Percentiles rank a stretch among this genome's conserved stretches.
These are phyloP conservation scores for Geotrichum klebahnii DNA, from an alignment of 1,139 yeast genomes.

Conservation along the genomic window DNA sequence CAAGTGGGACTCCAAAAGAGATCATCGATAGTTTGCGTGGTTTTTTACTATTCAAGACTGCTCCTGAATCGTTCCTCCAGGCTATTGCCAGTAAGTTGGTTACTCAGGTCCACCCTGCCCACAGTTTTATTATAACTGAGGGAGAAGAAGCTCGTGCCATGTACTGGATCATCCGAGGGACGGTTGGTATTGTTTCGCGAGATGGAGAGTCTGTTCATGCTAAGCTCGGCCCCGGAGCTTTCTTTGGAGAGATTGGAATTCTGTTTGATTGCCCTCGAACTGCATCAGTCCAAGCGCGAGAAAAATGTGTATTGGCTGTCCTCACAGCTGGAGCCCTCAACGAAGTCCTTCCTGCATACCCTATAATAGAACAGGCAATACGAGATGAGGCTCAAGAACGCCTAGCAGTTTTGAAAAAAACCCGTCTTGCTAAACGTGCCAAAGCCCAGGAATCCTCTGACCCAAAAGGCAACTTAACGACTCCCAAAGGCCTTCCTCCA, in stretches of 20 bases:
- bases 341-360: constrained; percentile 57
- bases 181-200: constrained; percentile 66
- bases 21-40: constrained; percentile 51
- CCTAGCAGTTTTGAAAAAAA: constrained; percentile 63
- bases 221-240: constrained; percentile 62
- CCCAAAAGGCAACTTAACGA: not conserved
- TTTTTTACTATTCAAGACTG: constrained; percentile 60
- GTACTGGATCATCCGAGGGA: constrained; percentile 76
- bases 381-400: constrained; percentile 78
- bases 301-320: constrained; percentile 63
- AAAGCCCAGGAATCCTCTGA: not conserved
- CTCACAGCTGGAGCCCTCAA: constrained; percentile 61
- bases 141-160: constrained; percentile 75
- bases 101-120: constrained; percentile 59
- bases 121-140: constrained; percentile 60
- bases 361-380: constrained; percentile 60
- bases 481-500: no score
- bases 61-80: constrained; percentile 60
- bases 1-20: constrained; percentile 33
- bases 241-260: constrained; percentile 77
- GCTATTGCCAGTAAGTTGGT: constrained; percentile 57
- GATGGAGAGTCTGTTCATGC: constrained; percentile 75
- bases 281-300: constrained; percentile 71
- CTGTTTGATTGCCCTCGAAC: constrained; percentile 71
- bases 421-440: constrained; percentile 34